phyloP scores from a whole-genome alignment of 805 yeast species.

The Metschnikowia sp. region DNA sequence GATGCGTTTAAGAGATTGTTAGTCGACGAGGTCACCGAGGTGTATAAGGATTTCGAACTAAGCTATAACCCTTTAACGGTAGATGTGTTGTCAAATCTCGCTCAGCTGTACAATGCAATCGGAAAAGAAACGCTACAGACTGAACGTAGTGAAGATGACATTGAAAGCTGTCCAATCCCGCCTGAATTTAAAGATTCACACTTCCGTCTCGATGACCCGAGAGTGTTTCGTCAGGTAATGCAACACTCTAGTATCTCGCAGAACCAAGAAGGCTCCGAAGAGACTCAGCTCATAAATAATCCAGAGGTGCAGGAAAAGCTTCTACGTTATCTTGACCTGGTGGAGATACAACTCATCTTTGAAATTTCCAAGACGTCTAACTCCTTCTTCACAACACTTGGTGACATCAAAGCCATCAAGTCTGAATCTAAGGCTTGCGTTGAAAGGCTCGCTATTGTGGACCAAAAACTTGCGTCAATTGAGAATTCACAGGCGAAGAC shows the following conservation, averaged over 20 bases:
- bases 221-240: conserved; percentile 72
- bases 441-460: conserved; percentile 44
- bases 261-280: conserved; percentile 17
- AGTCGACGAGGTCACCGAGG: conserved; percentile 20
- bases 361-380: conserved; percentile 84
- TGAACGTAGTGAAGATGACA: not conserved
- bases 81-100: conserved; percentile 31
- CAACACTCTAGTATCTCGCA: conserved; percentile 50
- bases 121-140: conserved; percentile 9
- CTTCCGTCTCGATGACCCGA: conserved; percentile 84
- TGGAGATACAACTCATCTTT: conserved; percentile 74
- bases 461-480: conserved; percentile 40
- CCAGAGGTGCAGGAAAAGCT: conserved; percentile 69
- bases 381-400: conserved; percentile 80
- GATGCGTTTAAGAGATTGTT: conserved; percentile 21
- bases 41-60: conserved; percentile 35
- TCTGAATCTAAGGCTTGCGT: conserved; percentile 52
- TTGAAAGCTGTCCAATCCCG: conserved; percentile 50
- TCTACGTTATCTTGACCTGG: conserved; percentile 78
- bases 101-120: conserved; percentile 19
- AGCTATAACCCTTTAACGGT: conserved; percentile 37
- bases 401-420: conserved; percentile 67
- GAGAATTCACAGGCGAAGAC: conserved; percentile 48
- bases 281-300: conserved; percentile 43
- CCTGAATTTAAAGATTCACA: conserved; percentile 59